phyloP scores from a whole-genome alignment of 345 rosid genomes.

The Litchi chinensis region DNA sequence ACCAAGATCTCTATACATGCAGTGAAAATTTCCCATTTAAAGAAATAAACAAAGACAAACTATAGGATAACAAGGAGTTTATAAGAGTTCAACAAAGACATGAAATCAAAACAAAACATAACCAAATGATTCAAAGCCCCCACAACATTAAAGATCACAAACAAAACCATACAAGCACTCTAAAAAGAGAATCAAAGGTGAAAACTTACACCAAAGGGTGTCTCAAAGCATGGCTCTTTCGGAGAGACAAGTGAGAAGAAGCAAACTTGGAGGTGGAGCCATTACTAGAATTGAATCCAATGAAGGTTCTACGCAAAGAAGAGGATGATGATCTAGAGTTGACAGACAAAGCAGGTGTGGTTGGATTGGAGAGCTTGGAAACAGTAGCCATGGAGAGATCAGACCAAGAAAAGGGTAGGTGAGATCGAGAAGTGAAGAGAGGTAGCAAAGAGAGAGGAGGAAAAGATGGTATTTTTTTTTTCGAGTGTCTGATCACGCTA shows the following conservation, averaged over 20 bases:
- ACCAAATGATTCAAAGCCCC: background rate
- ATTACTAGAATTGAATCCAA: slow-evolving; percentile 33
- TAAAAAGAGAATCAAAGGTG: background rate
- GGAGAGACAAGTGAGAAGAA: slow-evolving; percentile 52
- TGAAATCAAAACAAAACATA: slow-evolving; percentile 3
- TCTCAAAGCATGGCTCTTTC: slow-evolving; percentile 26
- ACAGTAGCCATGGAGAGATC: slow-evolving; percentile 63
- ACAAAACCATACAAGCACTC: background rate
- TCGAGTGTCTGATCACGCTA: background rate
- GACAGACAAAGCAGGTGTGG: slow-evolving; percentile 37
- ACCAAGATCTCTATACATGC: background rate
- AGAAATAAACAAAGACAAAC: background rate
- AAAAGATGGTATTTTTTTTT: background rate
- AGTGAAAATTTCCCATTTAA: background rate
- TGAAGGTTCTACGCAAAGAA: slow-evolving; percentile 33
- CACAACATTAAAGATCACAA: background rate
- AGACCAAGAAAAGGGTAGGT: slow-evolving; percentile 12
- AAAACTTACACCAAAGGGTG: slow-evolving; percentile 62
- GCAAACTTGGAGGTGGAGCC: slow-evolving; percentile 43
- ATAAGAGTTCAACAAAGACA: background rate
- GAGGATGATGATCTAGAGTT: slow-evolving; percentile 48
- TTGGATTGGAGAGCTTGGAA: slow-evolving; percentile 65
- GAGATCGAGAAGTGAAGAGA: background rate
- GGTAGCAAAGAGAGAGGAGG: background rate
- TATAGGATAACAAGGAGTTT: too few relatives aligned